Base-by-base conservation (phyloP, 129 eudicot genomes). In the carrot (Daucus carota) region DNA sequence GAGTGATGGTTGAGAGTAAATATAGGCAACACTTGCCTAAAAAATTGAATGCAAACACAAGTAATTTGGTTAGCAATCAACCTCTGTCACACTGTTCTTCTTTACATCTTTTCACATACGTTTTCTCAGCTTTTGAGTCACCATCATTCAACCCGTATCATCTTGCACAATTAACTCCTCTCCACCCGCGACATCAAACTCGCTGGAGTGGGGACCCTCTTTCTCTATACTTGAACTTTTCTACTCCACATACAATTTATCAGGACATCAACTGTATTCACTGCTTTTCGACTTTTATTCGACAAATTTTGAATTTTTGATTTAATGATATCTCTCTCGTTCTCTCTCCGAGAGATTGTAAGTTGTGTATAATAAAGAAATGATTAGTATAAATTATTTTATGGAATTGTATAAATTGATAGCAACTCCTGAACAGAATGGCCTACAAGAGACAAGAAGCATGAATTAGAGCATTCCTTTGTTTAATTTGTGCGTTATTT, bases 41-140 rank as follows among this genome's bases (percentile, higher is more conserved):
- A n/a, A 66, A 33, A 38, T 69, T 69, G 46, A 69, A 69, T 69
- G 47, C 24, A 6, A 69, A 69, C 73, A 69, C 73, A 11, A 40
- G 73, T 38, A 70, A 40, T 70, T n/a, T 70, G 34, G 74, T 70
- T 70, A 41, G 32, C 74, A 70, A 70, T 41, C 52, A 70, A 40
- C 74, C 8, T 70, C 50, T 41, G 24, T 70, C 74, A 38, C 73
- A 20, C 73, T 68, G 17, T 33, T 36, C 44, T 18, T 68, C 26
- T 68, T 34, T 36, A 68, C 73, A 16, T 34, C 15, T 36, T 68
- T 52, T 50, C 60, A 20, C 2, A 1, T 3, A 22, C 22, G 2
- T 16, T 2, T 16, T 31, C n/a, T 16, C 1, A 66, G 10, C 43
- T 32, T 34, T 18, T 6, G 45, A 22, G 68, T 62, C 36, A 10